Percentiles rank a stretch among this genome's conserved stretches.
These are phyloP conservation scores for Trichoderma sp. DNA, from an alignment of 2,329 filamentous ascomycete species.

Conservation along the genomic window DNA sequence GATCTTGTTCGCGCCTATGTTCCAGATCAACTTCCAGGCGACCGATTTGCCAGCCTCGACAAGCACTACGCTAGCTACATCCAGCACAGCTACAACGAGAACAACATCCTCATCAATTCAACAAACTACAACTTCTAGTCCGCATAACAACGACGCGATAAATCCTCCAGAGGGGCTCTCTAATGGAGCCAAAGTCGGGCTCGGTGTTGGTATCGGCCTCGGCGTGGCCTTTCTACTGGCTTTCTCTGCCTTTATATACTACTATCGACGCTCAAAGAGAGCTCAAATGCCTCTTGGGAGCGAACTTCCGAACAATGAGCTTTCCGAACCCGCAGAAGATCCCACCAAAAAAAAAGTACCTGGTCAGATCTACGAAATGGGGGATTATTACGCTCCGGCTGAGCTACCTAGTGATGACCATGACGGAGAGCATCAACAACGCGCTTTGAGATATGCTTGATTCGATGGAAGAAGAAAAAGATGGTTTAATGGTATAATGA, in stretches of 20 bases:
- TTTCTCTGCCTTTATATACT: constrained; percentile 8
- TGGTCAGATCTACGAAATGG: constrained; percentile 6
- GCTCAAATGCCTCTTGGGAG: neutral
- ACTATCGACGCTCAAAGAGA: constrained; percentile 5
- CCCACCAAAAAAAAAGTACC: neutral
- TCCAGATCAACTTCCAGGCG: constrained; percentile 30
- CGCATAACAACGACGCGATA: neutral
- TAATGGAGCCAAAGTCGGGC: constrained; percentile 22
- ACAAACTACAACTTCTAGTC: neutral
- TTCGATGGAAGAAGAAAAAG: neutral
- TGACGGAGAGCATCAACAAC: neutral
- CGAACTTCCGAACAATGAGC: neutral
- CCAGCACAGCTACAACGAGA: neutral
- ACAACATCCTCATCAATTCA: neutral
- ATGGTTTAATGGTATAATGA: neutral
- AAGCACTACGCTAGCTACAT: neutral
- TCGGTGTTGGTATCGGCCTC: constrained; percentile 19
- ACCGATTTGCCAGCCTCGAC: constrained; percentile 25
- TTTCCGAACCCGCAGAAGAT: neutral
- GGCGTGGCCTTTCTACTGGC: constrained; percentile 19
- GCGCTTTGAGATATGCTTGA: neutral
- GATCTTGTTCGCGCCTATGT: constrained; percentile 28
- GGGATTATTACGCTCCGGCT: neutral
- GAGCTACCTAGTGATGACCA: neutral
- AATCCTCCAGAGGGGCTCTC: constrained; percentile 14